phyloP scores from a whole-genome alignment of 768 basidiomycete species.

The Asterophora parasitica region DNA sequence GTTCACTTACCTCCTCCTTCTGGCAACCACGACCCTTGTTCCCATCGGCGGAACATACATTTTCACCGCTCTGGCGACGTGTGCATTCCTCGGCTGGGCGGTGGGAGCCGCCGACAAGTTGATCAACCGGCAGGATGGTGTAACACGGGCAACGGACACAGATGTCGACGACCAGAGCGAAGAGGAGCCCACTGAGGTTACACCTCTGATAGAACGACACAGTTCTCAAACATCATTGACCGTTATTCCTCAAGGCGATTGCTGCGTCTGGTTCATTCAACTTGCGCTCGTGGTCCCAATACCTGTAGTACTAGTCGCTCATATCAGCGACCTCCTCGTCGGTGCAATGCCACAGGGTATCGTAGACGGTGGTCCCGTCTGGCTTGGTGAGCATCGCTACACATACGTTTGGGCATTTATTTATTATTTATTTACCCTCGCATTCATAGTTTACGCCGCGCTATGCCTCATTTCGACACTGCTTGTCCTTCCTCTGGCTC shows the following conservation, averaged over 20 bases:
- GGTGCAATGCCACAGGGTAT: conserved; percentile 52
- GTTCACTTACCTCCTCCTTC: conserved; percentile 52
- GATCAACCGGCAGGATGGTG: conserved; percentile 5
- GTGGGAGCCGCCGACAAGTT: conserved; percentile 32
- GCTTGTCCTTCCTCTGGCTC: conserved; percentile 55
- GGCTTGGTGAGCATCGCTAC: conserved; percentile 36
- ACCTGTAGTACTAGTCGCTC: conserved; percentile 47
- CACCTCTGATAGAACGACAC: conserved; percentile 41
- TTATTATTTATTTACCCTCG: conserved; percentile 3
- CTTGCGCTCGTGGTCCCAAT: conserved; percentile 49
- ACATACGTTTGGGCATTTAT: neutral
- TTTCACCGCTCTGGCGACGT: conserved; percentile 48
- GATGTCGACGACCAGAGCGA: conserved; percentile 22
- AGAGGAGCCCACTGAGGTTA: conserved; percentile 48
- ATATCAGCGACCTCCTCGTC: conserved; percentile 45
- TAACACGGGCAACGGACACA: conserved; percentile 7
- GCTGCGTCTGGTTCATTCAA: conserved; percentile 54
- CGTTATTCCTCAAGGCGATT: neutral
- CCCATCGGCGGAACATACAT: conserved; percentile 54
- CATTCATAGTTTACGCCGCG: conserved; percentile 42
- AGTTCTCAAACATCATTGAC: neutral
- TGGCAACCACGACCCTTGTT: conserved; percentile 43
- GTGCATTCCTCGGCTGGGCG: conserved; percentile 39
- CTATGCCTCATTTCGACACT: conserved; percentile 44
- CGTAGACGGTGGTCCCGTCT: conserved; percentile 53